Evolutionary conservation across 805 yeast genomes (phyloP).

Genomic region (Hanseniaspora lindneri): DNA sequence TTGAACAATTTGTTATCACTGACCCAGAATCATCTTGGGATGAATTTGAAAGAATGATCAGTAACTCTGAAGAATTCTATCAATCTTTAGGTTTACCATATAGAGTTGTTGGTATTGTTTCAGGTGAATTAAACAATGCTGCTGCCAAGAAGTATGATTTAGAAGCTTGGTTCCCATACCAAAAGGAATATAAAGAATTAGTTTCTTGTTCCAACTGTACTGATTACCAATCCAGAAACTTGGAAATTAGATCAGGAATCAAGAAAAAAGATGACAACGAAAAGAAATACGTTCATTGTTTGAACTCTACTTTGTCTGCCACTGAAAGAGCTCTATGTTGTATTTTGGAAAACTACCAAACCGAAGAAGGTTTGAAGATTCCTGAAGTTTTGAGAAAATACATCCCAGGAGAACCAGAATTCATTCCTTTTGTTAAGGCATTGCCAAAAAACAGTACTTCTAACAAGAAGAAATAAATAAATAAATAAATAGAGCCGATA

Average conservation of each 20-base stretch:
- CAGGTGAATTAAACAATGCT: constrained; percentile 96
- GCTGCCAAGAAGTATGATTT: constrained; percentile 98
- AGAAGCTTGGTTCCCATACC: constrained; percentile 99
- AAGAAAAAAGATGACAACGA: constrained; percentile 89
- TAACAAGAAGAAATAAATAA: constrained; percentile 37
- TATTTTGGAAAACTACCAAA: constrained; percentile 93
- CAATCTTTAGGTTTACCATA: constrained; percentile 85
- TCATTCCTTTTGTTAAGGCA: constrained; percentile 79
- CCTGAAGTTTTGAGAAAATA: constrained; percentile 93
- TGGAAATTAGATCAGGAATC: constrained; percentile 97
- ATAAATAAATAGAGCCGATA: no score
- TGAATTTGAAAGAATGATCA: constrained; percentile 94
- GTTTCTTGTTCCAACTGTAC: constrained; percentile 99
- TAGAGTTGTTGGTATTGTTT: constrained; percentile 94
- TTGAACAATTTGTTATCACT: constrained; percentile 88
- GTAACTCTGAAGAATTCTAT: constrained; percentile 81
- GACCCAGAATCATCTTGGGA: constrained; percentile 98
- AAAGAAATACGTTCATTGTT: constrained; percentile 96
- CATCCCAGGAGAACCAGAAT: constrained; percentile 98
- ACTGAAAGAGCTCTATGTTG: constrained; percentile 98
- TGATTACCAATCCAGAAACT: constrained; percentile 95
- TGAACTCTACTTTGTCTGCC: constrained; percentile 93
- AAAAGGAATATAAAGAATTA: constrained; percentile 93
- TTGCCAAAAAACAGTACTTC: constrained; percentile 91
- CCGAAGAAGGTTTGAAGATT: constrained; percentile 82